Base-by-base conservation (phyloP, 2,329 filamentous ascomycete species). In the Ascomycota sp. region DNA sequence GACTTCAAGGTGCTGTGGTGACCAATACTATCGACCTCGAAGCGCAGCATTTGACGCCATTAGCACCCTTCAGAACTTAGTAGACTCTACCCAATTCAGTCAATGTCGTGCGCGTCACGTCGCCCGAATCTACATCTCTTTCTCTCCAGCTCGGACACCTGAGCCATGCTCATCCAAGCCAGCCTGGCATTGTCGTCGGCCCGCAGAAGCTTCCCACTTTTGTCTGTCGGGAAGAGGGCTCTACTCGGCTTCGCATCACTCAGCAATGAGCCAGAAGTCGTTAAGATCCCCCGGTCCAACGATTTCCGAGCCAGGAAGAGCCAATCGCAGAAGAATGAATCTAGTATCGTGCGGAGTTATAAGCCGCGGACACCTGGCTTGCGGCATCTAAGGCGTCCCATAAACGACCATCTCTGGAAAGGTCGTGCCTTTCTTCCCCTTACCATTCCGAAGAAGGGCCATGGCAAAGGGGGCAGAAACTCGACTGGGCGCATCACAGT, bases 361-460 rank as follows among this genome's bases (percentile, higher is more conserved):
- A 95, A 80, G 52, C 89, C 89, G 23, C 74, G 82, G 43, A 94
- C 89, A 1, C 86, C 86, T 9, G 89, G 89, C 65, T 55, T 92
- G 34, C 75, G 89, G 45, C 89, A 98, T 67, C 61, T 98, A 39
- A 78, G 76, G 51, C 71, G 89, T 26, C 83, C 89, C 10, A 75
- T 94, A 55, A 95, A 95, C 55, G 83, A 94, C 45, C 89, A 98
- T 53, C 60, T 98, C 27, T 95, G 82, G 82, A 94, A 92, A 56
- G 89, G 89, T 34, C 66, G 83, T 33, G 81, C 89, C 1, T 73
- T 77, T 40, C 62, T 80, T 22, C 70, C 75, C 30, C 65, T 98
- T 51, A 98, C 91, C 8, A 80, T 82, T 44, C 72, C 83, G 23
- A 93, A 94, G 53, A 86, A 86, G 52, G 89, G 89, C 11, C 83